phyloP scores from a whole-genome alignment of 2,329 filamentous ascomycete species.

The Colletotrichum sp. region DNA sequence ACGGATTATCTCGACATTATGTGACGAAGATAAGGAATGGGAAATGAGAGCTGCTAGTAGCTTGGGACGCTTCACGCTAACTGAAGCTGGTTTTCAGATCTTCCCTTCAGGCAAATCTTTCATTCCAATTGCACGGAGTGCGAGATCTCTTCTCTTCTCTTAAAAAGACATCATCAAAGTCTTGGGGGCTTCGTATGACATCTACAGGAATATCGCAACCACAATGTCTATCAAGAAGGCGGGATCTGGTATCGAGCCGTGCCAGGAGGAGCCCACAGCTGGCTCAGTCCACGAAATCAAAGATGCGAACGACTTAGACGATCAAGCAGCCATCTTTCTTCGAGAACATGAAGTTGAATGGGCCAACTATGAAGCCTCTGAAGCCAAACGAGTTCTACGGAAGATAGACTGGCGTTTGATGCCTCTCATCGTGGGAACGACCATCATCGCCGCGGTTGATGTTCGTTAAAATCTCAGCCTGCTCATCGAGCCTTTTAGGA shows the following conservation, averaged over 20 bases:
- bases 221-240: neutral
- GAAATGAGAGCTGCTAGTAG: neutral
- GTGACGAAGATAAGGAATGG: neutral
- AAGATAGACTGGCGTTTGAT: slow-evolving; percentile 14
- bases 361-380: neutral
- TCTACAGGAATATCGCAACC: neutral
- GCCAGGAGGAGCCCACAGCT: neutral
- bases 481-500: neutral
- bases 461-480: neutral
- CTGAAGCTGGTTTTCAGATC: neutral
- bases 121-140: neutral
- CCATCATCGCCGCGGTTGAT: neutral
- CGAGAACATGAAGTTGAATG: neutral
- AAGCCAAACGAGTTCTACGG: neutral
- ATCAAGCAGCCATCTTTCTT: neutral
- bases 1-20: neutral
- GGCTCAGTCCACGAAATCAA: neutral
- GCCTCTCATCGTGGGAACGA: neutral
- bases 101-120: neutral
- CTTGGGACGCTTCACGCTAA: neutral
- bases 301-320: neutral
- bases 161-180: neutral
- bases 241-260: neutral
- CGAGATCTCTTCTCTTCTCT: neutral
- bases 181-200: neutral